Conservation (phyloP, 2,329 filamentous ascomycete genomes). For the Colletotrichum acutatum region DNA sequence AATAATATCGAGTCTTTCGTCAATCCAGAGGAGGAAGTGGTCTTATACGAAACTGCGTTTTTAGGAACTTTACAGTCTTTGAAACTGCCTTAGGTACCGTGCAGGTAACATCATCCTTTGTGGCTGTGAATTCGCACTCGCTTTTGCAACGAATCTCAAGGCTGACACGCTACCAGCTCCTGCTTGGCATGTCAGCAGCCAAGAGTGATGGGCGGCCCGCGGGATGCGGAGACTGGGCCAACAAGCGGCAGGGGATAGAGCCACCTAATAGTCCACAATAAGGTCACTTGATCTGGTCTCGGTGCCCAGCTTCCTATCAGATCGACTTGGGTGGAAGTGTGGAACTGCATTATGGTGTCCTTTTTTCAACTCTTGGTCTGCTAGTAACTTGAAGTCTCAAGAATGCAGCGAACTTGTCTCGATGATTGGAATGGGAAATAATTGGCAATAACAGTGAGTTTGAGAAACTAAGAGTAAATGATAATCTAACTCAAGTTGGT, state of each 20-base stretch:
- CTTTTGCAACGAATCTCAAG: neutral
- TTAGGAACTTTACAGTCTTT: neutral
- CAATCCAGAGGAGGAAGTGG: no score
- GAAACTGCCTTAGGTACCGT: neutral
- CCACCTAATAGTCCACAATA: neutral
- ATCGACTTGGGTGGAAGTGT: no score
- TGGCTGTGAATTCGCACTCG: constrained; percentile 14
- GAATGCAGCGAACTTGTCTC: no score
- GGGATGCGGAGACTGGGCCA: neutral
- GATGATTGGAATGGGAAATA: no score
- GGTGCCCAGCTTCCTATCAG: no score
- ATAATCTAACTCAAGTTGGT: neutral
- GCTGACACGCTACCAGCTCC: neutral
- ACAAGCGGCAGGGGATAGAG: neutral
- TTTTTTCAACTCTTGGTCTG: no score
- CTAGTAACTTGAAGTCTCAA: no score
- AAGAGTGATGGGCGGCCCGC: neutral
- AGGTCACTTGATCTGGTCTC: no score
- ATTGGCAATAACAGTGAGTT: neutral
- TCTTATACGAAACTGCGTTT: neutral
- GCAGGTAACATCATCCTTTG: neutral
- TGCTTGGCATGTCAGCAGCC: constrained; percentile 25
- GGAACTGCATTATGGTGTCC: no score
- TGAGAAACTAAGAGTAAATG: neutral
- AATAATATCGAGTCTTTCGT: neutral